Base-by-base conservation (phyloP, 2,329 filamentous ascomycete genomes). In the Sporothrix phasma region DNA sequence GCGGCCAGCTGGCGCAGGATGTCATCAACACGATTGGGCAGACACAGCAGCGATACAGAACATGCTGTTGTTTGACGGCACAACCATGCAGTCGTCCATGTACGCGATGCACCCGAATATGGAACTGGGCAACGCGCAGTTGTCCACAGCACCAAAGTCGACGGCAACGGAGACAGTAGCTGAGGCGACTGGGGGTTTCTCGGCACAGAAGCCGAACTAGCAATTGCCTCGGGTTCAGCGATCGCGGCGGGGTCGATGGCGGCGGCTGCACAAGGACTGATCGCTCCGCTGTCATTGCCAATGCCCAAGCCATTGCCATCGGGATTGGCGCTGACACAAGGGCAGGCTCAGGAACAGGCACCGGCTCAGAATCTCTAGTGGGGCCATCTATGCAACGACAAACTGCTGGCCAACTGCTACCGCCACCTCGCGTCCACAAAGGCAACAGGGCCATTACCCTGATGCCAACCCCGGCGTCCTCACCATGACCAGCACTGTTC, bases 1-100 rank as follows among this genome's bases (percentile, higher is more conserved):
- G 94, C 58, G 94, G 92, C 10, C 86, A 92, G 74, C 81, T 99
- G 17, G 91, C 93, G 0, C 94, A 99, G 76, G 94, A 99, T 73
- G 92, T 96, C 61, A 97, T 99, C 77, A 97, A 97, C 71, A 92
- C 97, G 37, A 83, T 97, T 5, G 91, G 92, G 58, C 86, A 89
- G 73, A 86, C 89, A 46, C 92, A 97, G 77, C 94, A 97, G 75
- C 94, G 0, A 88, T 99, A 47, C 94, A 99, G 77, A 99, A 99
- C 74, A 85, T 96, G 73, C 83, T 96, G 59, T 79, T 97, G 22
- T 96, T 97, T 71, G 92, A 97, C 73, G 92, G 92, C 15, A 89
- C 90, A 69, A 83, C 81, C 53, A 89, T 90, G 75, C 84, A 89
- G 68, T 90, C 88, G 0, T 86, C 86, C 1, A 86, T 94, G 68